Percentiles rank a stretch among this genome's conserved stretches.
Evolutionary conservation across 1,284 basidiomycete genomes (phyloP).

Genomic region (Heterobasidion parviporum): DNA sequence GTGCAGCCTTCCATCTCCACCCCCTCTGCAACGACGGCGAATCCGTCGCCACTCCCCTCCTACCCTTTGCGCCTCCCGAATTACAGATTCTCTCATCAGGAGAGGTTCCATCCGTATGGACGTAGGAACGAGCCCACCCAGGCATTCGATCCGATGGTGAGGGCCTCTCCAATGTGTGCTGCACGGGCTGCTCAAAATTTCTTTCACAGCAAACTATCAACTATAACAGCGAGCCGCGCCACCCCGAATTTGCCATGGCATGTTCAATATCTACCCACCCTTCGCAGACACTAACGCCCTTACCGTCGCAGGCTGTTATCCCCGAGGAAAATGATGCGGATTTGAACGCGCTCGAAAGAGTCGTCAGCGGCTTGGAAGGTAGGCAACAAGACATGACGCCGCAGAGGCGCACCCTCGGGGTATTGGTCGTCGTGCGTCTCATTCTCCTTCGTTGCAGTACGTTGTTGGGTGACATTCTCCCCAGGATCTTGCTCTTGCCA

Average conservation of each 20-base stretch:
- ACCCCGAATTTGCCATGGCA: not conserved
- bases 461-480: too few relatives aligned
- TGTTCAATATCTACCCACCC: not conserved
- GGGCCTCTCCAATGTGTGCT: not conserved
- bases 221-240: not conserved
- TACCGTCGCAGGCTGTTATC: not conserved
- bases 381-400: not conserved
- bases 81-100: conserved; percentile 11
- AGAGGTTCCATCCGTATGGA: conserved; percentile 10
- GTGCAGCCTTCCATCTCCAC: not conserved
- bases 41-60: not conserved
- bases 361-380: conserved; percentile 7
- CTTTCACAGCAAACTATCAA: conserved; percentile 1
- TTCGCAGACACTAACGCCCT: too few relatives aligned
- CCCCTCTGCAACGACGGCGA: not conserved
- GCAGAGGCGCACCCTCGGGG: conserved; percentile 1
- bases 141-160: not conserved
- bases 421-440: conserved; percentile 8
- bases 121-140: conserved; percentile 4
- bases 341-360: conserved; percentile 2
- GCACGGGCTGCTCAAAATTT: too few relatives aligned
- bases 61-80: conserved; percentile 11
- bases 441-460: not conserved
- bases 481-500: conserved; percentile 7
- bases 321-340: conserved; percentile 1